A percentile compares a stretch with the other conserved stretches of the same genome.
These are phyloP conservation scores for Vaccinium corymbosum DNA, from an alignment of 148 eudicot species.

Conservation along the genomic window DNA sequence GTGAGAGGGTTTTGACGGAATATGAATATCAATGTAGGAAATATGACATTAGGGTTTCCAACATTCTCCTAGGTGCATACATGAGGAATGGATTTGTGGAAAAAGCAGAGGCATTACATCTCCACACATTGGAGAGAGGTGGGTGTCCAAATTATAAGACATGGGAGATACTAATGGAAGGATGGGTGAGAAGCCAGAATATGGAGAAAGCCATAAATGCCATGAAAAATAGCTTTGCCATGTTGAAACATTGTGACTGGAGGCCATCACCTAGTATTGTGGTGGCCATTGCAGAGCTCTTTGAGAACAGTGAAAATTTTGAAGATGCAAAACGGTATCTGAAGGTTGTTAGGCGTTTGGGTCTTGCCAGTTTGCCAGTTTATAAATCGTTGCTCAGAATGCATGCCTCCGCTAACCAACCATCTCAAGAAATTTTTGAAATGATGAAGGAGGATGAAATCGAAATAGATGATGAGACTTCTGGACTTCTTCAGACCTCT, in stretches of 20 bases:
- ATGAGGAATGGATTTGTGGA: constrained; percentile 25
- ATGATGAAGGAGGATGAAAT: constrained; percentile 28
- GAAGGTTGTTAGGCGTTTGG: constrained; percentile 16
- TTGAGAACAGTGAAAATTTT: constrained; percentile 23
- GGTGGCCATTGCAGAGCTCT: constrained; percentile 22
- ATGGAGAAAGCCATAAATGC: constrained; percentile 32
- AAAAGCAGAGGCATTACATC: constrained; percentile 36
- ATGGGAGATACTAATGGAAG: constrained; percentile 35
- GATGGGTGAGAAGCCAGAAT: constrained; percentile 23
- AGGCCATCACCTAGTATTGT: constrained; percentile 28
- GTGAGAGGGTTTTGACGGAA: constrained; percentile 27
- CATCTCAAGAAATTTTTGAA: constrained; percentile 14
- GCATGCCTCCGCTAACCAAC: constrained; percentile 13
- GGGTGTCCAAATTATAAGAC: constrained; percentile 35
- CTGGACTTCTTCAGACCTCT: constrained; percentile 17
- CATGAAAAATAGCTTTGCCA: constrained; percentile 24
- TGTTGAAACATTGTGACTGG: constrained; percentile 30
- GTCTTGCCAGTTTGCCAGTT: constrained; percentile 24
- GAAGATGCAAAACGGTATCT: constrained; percentile 24
- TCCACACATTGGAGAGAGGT: constrained; percentile 27
- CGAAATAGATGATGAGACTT: constrained; percentile 21
- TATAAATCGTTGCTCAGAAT: constrained; percentile 27
- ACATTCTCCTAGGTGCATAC: constrained; percentile 33
- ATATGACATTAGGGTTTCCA: constrained; percentile 35
- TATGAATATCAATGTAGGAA: constrained; percentile 28